Evolutionary conservation across 2,329 filamentous ascomycete species (phyloP), one percentile per base, ranked within the genome.

Genomic region (Fusarium gaditjirri): DNA sequence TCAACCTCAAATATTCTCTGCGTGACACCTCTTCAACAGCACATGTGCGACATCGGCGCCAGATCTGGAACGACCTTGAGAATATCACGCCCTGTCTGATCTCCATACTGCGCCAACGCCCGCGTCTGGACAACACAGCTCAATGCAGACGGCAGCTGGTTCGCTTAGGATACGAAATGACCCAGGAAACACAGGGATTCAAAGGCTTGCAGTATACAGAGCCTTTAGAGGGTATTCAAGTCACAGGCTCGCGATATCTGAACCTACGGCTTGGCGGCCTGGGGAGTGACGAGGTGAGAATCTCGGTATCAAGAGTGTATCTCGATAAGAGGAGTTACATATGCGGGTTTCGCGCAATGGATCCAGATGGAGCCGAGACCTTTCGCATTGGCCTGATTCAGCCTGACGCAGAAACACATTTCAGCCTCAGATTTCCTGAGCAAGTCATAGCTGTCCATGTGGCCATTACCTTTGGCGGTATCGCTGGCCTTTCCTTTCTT

Each of bases 401-500:
- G 7, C 39, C 43, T 3, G 8, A 5, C 2, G 42, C 33, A 0
- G 68, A 72, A 33, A 31, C 46, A 1, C 23, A 52, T 8, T 39
- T 72, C 1, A 23, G 6, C 6, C 19, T 58, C 4, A 3, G 5
- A 2, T 8, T 38, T 16, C 52, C 25, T 2, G 16, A 23, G 4
- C 25, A 35, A 6, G 4, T 72, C 1, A 35, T 16, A 2, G 39
- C 52, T 41, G 14, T 62, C 1, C 56, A n/a, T 4, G 68, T 53
- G 2, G 41, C 64, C 1, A 27, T n/a, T 5, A 62, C 65, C 2
- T 7, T 29, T 9, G 49, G 35, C 3, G 70, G 70, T 7, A 33
- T 72, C 3, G 38, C 69, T 12, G 56, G 56, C 1, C 25, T 72
- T 16, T 44, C 25, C 0, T 41, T 72, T 21, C 5, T 21, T 16